phyloP scores from a whole-genome alignment of 2,329 filamentous ascomycete species.

The Nigrograna mackinnonii region DNA sequence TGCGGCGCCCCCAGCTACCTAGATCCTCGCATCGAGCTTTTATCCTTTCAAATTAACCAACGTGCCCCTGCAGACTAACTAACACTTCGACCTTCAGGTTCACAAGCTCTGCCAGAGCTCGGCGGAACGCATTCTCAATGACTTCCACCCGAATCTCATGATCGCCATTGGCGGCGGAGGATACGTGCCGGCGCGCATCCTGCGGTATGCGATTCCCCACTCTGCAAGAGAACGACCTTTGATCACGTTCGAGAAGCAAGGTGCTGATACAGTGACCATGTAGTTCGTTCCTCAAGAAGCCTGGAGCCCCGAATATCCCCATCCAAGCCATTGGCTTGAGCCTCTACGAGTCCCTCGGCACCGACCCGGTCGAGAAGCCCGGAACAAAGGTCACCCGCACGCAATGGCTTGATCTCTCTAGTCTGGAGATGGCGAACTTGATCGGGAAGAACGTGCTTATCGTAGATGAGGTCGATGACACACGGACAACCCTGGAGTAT shows the following conservation, averaged over 20 bases:
- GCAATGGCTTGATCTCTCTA: conserved; percentile 93
- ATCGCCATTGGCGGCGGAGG: conserved; percentile 98
- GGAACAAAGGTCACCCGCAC: conserved; percentile 96
- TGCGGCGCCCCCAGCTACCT: not conserved
- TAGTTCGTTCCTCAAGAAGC: conserved; percentile 87
- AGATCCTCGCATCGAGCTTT: conserved; percentile 1
- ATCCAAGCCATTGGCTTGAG: conserved; percentile 99
- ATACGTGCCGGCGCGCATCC: conserved; percentile 94
- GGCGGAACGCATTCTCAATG: conserved; percentile 77
- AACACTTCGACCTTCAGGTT: conserved; percentile 61
- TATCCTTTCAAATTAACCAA: conserved; percentile 5
- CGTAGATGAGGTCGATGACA: conserved; percentile 95
- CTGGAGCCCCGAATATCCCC: conserved; percentile 88
- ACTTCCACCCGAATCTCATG: conserved; percentile 93
- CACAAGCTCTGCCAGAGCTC: conserved; percentile 95
- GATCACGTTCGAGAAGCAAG: conserved; percentile 2
- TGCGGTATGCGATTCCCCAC: conserved; percentile 61
- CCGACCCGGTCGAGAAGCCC: conserved; percentile 70
- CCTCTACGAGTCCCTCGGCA: conserved; percentile 84
- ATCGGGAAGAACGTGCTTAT: conserved; percentile 91
- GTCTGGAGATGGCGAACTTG: conserved; percentile 83
- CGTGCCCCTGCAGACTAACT: conserved; percentile 4
- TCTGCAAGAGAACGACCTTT: not conserved
- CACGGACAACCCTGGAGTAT: conserved; percentile 90
- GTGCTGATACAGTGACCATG: conserved; percentile 8